Evolutionary conservation across 75 land plant species (phyloP), one percentile per base, ranked within the genome.

Genomic region (Selaginella moellendorffii): DNA sequence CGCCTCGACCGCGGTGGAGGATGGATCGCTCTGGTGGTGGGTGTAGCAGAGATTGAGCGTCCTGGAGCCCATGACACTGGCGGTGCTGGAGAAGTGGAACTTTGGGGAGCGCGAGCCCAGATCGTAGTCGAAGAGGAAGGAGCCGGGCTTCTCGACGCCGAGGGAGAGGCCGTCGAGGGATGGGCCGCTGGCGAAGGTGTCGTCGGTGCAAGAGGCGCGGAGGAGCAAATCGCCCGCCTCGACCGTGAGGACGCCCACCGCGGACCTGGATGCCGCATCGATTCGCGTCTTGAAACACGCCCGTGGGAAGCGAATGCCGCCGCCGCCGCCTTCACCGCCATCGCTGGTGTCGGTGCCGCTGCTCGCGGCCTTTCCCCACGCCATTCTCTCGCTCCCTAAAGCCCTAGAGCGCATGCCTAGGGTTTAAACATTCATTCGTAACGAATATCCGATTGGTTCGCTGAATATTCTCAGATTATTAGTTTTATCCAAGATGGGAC

Each of bases 121-220:
- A 64, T 85, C 73, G 73, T 82, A 93, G 61, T 81, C 95, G 73
- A 93, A 62, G 63, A 85, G 70, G 77, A 93, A 88, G 46, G 66
- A 64, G 54, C 95, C 98, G 24, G 96, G 95, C 68, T 88, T 93
- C 66, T 93, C 98, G 23, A 92, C 70, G 51, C 90, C 74, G 31
- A 93, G 54, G 24, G 79, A 60, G 58, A 93, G 65, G 74, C 90
- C 98, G 54, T 68, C 29, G n/a, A 85, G 68, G 68, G 66, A 59
- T 36, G 75, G 74, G 61, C 84, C 88, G 21, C 12, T 59, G 1
- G 26, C 62, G 76, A 88, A 54, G 25, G 90, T 83, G 72, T 75
- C 73, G 31, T 93, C 96, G 19, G 98, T 72, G 30, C 78, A 46
- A 17, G 85, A 71, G 25, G 85, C 82, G 36, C 78, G 77, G 51